Conservation (phyloP, 495 filamentous ascomycete species). For the Podospora australis region DNA sequence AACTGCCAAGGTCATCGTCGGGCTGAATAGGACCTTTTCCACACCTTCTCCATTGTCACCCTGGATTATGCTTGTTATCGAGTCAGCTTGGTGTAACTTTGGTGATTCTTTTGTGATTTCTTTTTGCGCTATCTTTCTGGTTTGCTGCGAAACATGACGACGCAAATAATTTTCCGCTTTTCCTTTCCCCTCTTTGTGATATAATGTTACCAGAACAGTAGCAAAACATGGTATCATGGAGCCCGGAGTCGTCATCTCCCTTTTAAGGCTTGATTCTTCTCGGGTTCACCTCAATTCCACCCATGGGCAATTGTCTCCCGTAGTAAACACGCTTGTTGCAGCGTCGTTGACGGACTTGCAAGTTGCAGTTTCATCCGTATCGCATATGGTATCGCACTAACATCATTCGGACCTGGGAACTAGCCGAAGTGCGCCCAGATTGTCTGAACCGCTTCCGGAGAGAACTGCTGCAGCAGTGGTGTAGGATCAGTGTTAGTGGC, state of each 20-base stretch:
- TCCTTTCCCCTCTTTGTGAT: too few species aligned
- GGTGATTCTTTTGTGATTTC: too few species aligned
- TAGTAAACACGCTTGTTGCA: too few species aligned
- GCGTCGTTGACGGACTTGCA: too few species aligned
- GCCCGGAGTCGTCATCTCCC: too few species aligned
- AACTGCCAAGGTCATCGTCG: not conserved
- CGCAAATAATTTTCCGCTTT: not conserved
- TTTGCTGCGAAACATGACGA: not conserved
- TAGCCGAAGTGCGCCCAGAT: conserved; percentile 66
- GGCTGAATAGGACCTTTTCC: not conserved
- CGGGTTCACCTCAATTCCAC: too few species aligned
- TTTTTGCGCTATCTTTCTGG: not conserved
- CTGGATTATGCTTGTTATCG: not conserved
- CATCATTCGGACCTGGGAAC: conserved; percentile 1
- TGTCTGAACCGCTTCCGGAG: conserved; percentile 67
- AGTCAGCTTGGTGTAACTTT: not conserved
- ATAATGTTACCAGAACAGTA: too few species aligned
- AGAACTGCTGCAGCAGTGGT: conserved; percentile 60
- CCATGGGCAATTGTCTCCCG: too few species aligned
- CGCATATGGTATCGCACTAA: not conserved
- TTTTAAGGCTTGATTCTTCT: too few species aligned
- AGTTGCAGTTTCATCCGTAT: not conserved
- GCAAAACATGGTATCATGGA: conserved; percentile 2
- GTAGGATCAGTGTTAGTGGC: conserved; percentile 63
- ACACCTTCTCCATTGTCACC: not conserved